Evolutionary conservation across 164 flowering plant species (phyloP), one percentile per base, ranked within the genome.

Genomic region (Echeveria elegans): DNA sequence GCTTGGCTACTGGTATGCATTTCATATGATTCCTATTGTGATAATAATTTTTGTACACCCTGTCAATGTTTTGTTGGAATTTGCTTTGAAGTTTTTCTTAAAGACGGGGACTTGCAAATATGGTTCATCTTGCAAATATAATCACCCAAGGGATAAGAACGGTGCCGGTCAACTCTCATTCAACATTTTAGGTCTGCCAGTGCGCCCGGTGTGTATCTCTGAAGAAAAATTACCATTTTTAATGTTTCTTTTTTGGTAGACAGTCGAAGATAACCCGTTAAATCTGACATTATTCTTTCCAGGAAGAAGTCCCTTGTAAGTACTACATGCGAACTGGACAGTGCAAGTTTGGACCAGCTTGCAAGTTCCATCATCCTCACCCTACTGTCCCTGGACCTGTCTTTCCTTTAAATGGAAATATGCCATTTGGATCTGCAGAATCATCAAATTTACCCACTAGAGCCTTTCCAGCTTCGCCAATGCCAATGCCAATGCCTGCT

Each of bases 311-410:
- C 72, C 31, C 90, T 0, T 88, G 90, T 60, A 80, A 82, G 30
- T 79, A 76, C 75, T 88, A 86, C 78, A 76, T 88, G 87, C 75
- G 84, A 31, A 87, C 82, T 56, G 90, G 96, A 58, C 63, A 73
- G 5, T 89, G 96, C 67, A 89, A 87, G 70, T 89, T 79, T 82
- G 96, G 92, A 73, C 63, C 70, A 72, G 85, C 90, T 34, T 90
- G 97, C 84, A 90, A 88, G 74, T 90, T 86, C 65, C 76, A 87
- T 73, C 97, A 90, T 79, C 96, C 92, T 4, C 85, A 83, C 73
- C 95, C 86, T 64, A 31, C 81, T 38, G 47, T 79, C 37, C 59
- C 71, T 72, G 84, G 84, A 67, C 62, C 78, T 73, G 82, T 77
- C 30, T 31, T 70, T 61, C 64, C 78, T 66, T 74, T 79, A 32